phyloP scores from a whole-genome alignment of 371 early-diverging fungal genomes.

The Mucor sp. region DNA sequence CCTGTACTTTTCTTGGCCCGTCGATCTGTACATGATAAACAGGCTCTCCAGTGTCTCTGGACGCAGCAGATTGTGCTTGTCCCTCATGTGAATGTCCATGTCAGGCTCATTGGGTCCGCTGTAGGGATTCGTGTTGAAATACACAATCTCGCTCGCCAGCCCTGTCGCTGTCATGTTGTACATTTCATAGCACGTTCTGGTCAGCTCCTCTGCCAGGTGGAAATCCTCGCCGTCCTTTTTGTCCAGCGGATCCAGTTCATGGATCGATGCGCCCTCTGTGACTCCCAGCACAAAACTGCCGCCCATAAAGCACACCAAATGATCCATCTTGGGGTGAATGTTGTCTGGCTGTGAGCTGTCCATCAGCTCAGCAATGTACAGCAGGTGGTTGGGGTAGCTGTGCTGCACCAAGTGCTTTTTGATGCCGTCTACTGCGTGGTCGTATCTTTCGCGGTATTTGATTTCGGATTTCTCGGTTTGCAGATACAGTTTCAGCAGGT shows the following conservation, averaged over 20 bases:
- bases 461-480: slow-evolving; percentile 68
- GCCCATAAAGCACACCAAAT: slow-evolving; percentile 91
- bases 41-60: slow-evolving; percentile 93
- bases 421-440: slow-evolving; percentile 71
- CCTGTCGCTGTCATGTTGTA: slow-evolving; percentile 79
- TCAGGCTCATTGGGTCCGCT: slow-evolving; percentile 49
- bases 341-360: slow-evolving; percentile 33
- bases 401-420: slow-evolving; percentile 68
- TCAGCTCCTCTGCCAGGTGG: slow-evolving; percentile 74
- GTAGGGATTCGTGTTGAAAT: slow-evolving; percentile 44
- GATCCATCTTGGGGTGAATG: slow-evolving; percentile 82
- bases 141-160: slow-evolving; percentile 84
- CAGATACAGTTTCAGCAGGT: slow-evolving; percentile 86
- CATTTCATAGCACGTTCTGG: slow-evolving; percentile 81
- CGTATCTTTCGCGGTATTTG: slow-evolving; percentile 72
- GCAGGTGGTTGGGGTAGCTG: slow-evolving; percentile 58
- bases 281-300: slow-evolving; percentile 83
- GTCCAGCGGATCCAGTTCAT: slow-evolving; percentile 20
- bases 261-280: slow-evolving; percentile 57
- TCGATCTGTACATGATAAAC: slow-evolving; percentile 82
- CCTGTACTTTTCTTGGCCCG: slow-evolving; percentile 78
- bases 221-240: slow-evolving; percentile 57
- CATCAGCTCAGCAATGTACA: slow-evolving; percentile 74
- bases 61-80: slow-evolving; percentile 73
- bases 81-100: slow-evolving; percentile 61